These are phyloP conservation scores for Chrysoporthe austroafricana DNA, from an alignment of 2,329 filamentous ascomycete genomes.

Conservation along the genomic window DNA sequence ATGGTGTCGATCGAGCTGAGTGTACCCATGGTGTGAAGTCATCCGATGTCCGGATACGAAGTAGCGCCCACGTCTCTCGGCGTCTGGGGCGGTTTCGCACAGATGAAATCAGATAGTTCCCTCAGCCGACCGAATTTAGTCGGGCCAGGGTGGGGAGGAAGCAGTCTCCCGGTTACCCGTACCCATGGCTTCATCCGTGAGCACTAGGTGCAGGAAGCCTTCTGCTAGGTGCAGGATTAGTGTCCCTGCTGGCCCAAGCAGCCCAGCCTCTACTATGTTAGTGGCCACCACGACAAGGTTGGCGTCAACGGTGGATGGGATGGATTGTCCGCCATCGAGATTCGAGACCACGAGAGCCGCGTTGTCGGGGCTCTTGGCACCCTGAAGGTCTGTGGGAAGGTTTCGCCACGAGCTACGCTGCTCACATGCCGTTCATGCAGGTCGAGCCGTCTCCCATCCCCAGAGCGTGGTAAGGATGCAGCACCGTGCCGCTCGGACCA, in stretches of 20 bases:
- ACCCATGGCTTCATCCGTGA: background rate
- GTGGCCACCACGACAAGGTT: background rate
- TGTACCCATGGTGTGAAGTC: background rate
- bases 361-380: background rate
- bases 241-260: background rate
- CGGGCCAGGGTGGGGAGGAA: background rate
- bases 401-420: constrained; percentile 10
- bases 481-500: constrained; percentile 16
- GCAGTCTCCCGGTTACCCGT: constrained; percentile 1
- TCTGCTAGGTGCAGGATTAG: background rate
- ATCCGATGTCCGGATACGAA: background rate
- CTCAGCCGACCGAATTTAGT: background rate
- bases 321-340: constrained; percentile 18
- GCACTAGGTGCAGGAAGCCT: background rate
- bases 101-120: constrained; percentile 1
- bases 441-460: constrained; percentile 14
- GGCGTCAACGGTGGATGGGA: background rate
- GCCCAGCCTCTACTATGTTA: background rate
- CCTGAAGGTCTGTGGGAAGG: background rate
- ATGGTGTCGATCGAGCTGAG: background rate
- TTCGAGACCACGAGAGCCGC: constrained; percentile 13
- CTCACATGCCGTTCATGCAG: constrained; percentile 18
- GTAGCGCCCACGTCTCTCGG: background rate
- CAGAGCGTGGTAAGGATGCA: background rate
- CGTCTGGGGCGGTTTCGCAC: constrained; percentile 1